phyloP scores from a whole-genome alignment of 345 rosid species.

The Eucalyptus pauciflora region DNA sequence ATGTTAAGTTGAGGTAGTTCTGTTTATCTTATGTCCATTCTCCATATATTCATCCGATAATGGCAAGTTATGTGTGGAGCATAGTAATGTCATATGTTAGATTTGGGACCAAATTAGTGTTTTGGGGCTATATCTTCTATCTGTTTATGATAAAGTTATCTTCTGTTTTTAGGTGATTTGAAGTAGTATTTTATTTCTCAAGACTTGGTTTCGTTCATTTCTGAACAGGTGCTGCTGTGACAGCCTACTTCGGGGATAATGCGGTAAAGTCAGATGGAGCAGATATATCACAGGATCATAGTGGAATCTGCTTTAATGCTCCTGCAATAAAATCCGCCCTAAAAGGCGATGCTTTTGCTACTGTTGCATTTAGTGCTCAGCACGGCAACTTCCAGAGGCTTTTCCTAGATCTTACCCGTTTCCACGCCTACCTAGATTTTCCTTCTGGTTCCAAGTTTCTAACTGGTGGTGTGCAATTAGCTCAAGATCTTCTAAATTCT shows the following conservation, averaged over 20 bases:
- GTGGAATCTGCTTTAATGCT: slow-evolving; percentile 33
- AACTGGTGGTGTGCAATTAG: slow-evolving; percentile 40
- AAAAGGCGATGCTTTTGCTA: slow-evolving; percentile 63
- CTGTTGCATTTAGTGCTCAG: slow-evolving; percentile 70
- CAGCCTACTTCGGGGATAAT: slow-evolving; percentile 53
- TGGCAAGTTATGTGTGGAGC: background rate
- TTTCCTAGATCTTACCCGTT: slow-evolving; percentile 71
- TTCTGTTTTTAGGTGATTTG: background rate
- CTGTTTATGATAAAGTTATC: background rate
- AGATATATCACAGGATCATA: slow-evolving; percentile 11
- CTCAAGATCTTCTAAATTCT: slow-evolving; percentile 55
- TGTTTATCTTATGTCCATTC: background rate
- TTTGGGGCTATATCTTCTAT: background rate
- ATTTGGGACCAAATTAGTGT: background rate
- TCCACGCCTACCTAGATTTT: slow-evolving; percentile 59
- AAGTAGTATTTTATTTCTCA: background rate
- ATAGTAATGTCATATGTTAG: background rate
- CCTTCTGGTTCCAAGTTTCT: slow-evolving; percentile 71
- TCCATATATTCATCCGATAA: background rate
- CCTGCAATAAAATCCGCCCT: slow-evolving; percentile 46
- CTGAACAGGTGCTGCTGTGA: slow-evolving; percentile 51
- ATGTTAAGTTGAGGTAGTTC: background rate
- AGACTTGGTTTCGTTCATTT: background rate
- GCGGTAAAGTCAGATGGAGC: slow-evolving; percentile 23
- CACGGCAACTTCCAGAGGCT: slow-evolving; percentile 73